Evolutionary conservation across 2,329 filamentous ascomycete genomes (phyloP), one percentile per base, ranked within the genome.

Genomic region (Alternaria triticina): DNA sequence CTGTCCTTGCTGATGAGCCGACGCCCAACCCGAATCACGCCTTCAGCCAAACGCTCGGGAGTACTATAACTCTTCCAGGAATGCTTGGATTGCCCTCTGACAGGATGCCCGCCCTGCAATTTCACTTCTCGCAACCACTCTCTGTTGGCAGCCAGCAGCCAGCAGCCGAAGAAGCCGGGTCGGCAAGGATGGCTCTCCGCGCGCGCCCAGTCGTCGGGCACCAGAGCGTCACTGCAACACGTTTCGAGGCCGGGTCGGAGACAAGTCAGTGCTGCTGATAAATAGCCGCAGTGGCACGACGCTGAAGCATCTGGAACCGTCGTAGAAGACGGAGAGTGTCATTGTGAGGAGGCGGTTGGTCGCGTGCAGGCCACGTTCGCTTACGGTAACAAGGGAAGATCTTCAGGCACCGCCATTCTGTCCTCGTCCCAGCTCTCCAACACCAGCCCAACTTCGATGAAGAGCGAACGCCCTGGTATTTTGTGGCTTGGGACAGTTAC

Each of bases 401-500:
- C 66, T 68, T 64, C 66, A 66, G 64, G 64, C 61, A 68, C 66
- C 61, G 64, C 66, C 57, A 22, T 58, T 25, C 30, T 33, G 30
- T 36, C 30, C 47, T 30, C 44, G 15, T 47, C 49, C 30, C 28
- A 27, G 44, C 47, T 44, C n/a, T 54, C 54, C 44, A 55, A 49
- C 57, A 54, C 45, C 60, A 54, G 45, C 43, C 45, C 45, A 36
- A 40, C 20, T 17, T 25, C 22, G 25, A 20, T 50, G 23, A 12
- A 22, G 12, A 27, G 30, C 22, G 20, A 23, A 50, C 27, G 52
- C 30, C 36, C 40, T 30, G 15, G 11, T 54, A 36, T 25, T 8
- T 40, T 7, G 44, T 50, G 44, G 47, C 54, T 28, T 27, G 36
- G 11, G 27, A 20, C 33, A 20, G 13, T 49, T 55, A 51, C 50